These are phyloP conservation scores for Galeopsis tetrahit DNA, from an alignment of 257 asterid species.

Conservation along the genomic window DNA sequence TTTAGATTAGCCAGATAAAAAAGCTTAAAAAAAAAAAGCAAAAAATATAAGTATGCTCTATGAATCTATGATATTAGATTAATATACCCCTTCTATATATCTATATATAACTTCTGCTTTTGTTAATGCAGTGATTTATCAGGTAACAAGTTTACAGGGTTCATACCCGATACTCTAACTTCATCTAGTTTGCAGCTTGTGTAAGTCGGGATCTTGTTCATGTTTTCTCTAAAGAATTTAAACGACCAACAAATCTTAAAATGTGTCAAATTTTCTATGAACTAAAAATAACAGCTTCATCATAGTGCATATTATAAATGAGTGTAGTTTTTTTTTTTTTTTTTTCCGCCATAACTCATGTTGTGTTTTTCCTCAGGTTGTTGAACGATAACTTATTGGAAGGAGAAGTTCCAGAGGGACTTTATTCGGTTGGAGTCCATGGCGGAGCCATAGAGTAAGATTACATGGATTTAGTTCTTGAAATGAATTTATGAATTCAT, in stretches of 20 bases:
- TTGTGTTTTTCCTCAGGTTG: constrained; percentile 26
- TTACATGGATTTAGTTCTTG: not conserved
- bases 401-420: constrained; percentile 88
- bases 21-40: not conserved
- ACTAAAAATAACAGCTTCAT: not conserved
- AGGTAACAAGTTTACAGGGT: constrained; percentile 72
- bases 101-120: constrained; percentile 19
- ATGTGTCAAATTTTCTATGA: not conserved
- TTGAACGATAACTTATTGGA: constrained; percentile 75
- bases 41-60: not conserved
- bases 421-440: constrained; percentile 87
- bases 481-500: too few species aligned
- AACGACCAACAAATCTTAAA: too few species aligned
- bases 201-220: constrained; percentile 52
- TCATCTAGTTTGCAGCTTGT: constrained; percentile 78
- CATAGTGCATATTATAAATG: not conserved
- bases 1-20: not conserved
- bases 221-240: not conserved
- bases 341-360: not conserved
- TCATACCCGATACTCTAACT: constrained; percentile 79
- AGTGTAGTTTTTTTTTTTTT: not conserved
- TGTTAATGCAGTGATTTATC: constrained; percentile 82
- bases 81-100: constrained; percentile 2
- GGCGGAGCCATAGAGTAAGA: constrained; percentile 96
- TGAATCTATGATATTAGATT: not conserved